Percentiles rank a stretch among this genome's conserved stretches.
Conservation (phyloP, 257 asterid genomes). For the Mentha longifolia region DNA sequence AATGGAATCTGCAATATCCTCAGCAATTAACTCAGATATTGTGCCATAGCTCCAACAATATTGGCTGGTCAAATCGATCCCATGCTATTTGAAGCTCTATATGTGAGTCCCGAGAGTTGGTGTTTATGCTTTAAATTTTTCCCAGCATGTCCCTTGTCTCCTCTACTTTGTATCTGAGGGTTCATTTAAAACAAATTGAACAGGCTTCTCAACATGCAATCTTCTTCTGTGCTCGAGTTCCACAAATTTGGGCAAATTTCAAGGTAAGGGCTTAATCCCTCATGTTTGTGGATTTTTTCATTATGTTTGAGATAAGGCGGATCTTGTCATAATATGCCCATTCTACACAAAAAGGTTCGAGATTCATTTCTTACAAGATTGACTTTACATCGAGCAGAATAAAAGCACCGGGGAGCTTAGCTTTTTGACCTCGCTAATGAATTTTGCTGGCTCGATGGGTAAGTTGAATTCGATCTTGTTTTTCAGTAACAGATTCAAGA, state of each 20-base stretch:
- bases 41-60: conserved; percentile 88
- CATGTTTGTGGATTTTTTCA: background rate
- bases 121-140: conserved; percentile 13
- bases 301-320: conserved; percentile 4
- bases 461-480: conserved; percentile 36
- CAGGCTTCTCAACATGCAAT: conserved; percentile 98
- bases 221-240: conserved; percentile 88
- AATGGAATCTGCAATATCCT: conserved; percentile 35
- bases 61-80: conserved; percentile 95
- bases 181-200: conserved; percentile 27
- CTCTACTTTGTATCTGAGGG: conserved; percentile 10
- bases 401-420: conserved; percentile 97
- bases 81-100: conserved; percentile 89
- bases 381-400: conserved; percentile 58
- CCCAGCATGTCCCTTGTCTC: background rate
- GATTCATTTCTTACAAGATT: conserved; percentile 20
- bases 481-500: background rate
- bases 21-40: conserved; percentile 59
- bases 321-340: background rate
- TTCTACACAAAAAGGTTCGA: background rate
- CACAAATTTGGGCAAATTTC: conserved; percentile 85
- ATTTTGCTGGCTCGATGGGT: conserved; percentile 90
- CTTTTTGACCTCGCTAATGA: conserved; percentile 87
- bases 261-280: conserved; percentile 51
- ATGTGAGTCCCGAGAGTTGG: conserved; percentile 59